Base-by-base conservation (phyloP, 345 rosid species). In the Dipteronia dyeriana region DNA sequence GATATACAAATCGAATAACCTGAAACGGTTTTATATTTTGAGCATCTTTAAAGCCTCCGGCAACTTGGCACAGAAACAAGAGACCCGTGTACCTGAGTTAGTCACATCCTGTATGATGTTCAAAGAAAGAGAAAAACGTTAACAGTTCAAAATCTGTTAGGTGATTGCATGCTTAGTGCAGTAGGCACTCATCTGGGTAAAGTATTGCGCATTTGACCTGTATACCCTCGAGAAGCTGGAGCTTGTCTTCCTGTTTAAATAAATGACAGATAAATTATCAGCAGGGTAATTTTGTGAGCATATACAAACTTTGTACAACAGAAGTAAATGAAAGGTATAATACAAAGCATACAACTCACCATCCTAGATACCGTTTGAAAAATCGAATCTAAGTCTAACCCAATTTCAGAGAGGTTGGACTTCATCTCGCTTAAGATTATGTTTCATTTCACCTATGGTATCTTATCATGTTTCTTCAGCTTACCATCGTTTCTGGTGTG, bases 71-170 rank as follows among this genome's bases (percentile, higher is more conserved):
- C 9, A 94, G 83, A 82, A 90, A 89, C 88, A 86, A 88, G 49
- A 94, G 87, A 73, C 97, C 96, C 7, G 93, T 85, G 81, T 91
- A 73, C 97, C 96, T 9, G 93, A 84, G 81, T 91, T 89, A 65
- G 96, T 84, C 70, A 87, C 84, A 79, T 94, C 92, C 97, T 91
- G 83, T 78, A 78, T 13, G 12, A 78, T 71, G 31, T 64, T 20
- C 10, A 66, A 71, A 43, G 57, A 9, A 26, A 68, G 70, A 49
- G 59, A 59, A 60, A 71, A 45, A 45, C 16, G 22, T 70, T 14
- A 76, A 47, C 57, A 43, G 45, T 53, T 43, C 57, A 69, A 57
- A 45, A 70, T 3, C 41, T 77, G 68, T 26, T 38, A 56, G 54
- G 23, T 0, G 4, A 14, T 10, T 57, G 84, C 38, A 34, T 6